Conservation (phyloP, 352 stramenopile species). For the Phytopythium mirpurense region DNA sequence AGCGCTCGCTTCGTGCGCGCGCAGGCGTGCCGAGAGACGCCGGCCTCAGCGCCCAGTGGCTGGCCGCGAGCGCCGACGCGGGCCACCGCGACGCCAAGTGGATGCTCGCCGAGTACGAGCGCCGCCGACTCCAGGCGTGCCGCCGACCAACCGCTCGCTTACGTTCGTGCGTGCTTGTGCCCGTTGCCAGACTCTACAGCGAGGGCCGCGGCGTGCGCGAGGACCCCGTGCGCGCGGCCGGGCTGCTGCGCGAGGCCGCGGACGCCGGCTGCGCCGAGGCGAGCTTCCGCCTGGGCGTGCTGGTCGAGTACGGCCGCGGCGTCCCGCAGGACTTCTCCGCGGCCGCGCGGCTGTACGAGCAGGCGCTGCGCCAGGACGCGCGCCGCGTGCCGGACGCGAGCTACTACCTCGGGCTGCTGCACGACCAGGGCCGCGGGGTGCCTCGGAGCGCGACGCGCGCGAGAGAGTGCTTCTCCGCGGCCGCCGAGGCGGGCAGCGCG, state of each 20-base stretch:
- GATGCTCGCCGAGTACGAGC: slow-evolving; percentile 47
- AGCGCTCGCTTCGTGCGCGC: neutral
- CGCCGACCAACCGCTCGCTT: no score
- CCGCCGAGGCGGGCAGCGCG: slow-evolving; percentile 27
- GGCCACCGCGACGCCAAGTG: slow-evolving; percentile 43
- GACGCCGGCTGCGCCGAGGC: slow-evolving; percentile 17
- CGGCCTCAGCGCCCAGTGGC: slow-evolving; percentile 28
- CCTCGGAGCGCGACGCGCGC: slow-evolving; percentile 27
- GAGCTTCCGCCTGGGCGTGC: slow-evolving; percentile 36
- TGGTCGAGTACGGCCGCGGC: slow-evolving; percentile 49
- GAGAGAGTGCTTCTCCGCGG: slow-evolving; percentile 28
- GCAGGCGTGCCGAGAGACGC: slow-evolving; percentile 23
- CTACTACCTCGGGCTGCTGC: slow-evolving; percentile 53
- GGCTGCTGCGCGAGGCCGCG: slow-evolving; percentile 27
- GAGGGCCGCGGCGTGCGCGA: slow-evolving; percentile 33
- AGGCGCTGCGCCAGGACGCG: slow-evolving; percentile 12
- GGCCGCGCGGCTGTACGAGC: slow-evolving; percentile 31
- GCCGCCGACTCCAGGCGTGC: no score
- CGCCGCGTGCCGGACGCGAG: slow-evolving; percentile 30
- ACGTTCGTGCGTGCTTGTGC: no score
- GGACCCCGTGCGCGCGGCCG: slow-evolving; percentile 22
- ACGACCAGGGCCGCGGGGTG: slow-evolving; percentile 38
- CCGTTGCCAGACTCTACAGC: slow-evolving; percentile 27
- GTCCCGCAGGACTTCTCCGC: slow-evolving; percentile 24
- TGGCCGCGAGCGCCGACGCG: slow-evolving; percentile 25